These are phyloP conservation scores for Chaetoceros muelleri DNA, from an alignment of 108 stramenopile genomes.

Conservation along the genomic window DNA sequence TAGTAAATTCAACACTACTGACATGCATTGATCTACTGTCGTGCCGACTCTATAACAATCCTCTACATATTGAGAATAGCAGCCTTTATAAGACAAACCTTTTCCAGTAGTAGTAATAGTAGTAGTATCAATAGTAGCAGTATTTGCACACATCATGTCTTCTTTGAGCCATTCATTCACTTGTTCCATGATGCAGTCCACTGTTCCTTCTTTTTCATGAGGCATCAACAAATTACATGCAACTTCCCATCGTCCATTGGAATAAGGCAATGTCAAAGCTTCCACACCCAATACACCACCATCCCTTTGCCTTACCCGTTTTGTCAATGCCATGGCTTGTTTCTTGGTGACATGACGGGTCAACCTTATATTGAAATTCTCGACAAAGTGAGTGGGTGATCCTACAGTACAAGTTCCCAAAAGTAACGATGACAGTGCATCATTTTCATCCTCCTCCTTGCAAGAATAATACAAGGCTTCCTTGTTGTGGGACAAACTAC, in stretches of 20 bases:
- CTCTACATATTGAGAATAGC: too few relatives aligned
- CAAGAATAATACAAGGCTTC: neutral
- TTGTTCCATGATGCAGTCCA: conserved; percentile 16
- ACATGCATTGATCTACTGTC: too few relatives aligned
- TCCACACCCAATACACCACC: conserved; percentile 65
- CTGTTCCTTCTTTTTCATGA: conserved; percentile 13
- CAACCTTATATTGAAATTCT: conserved; percentile 77
- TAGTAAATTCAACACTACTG: too few relatives aligned
- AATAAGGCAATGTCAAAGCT: conserved; percentile 68
- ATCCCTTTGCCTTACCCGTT: conserved; percentile 47
- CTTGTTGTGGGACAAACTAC: conserved; percentile 17
- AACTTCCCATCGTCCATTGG: conserved; percentile 50
- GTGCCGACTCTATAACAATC: too few relatives aligned
- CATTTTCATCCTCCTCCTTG: neutral
- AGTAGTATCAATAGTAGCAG: too few relatives aligned
- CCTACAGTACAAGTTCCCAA: conserved; percentile 42
- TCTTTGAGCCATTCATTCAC: conserved; percentile 32
- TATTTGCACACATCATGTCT: conserved; percentile 3
- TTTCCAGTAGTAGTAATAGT: too few relatives aligned
- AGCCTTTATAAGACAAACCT: too few relatives aligned
- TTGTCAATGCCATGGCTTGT: conserved; percentile 48
- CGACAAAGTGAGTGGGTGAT: conserved; percentile 54
- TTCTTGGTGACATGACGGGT: conserved; percentile 20
- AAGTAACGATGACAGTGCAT: neutral
- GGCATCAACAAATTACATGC: conserved; percentile 70